Evolutionary conservation across 1,284 basidiomycete species (phyloP).

Genomic region (Porodaedalea pini): DNA sequence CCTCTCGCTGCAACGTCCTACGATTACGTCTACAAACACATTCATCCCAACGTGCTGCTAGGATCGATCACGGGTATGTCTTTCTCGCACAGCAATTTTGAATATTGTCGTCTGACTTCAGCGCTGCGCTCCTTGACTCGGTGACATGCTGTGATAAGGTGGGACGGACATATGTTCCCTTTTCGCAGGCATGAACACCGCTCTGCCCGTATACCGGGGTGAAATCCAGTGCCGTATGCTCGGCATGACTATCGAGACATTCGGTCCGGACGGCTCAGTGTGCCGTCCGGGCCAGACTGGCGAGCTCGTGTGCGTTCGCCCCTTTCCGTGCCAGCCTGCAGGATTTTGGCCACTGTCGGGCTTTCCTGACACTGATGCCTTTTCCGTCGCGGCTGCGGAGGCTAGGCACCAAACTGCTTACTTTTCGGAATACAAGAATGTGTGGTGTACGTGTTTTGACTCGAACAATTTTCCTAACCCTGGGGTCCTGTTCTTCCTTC

Average conservation of each 20-base stretch:
- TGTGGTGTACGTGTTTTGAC: conserved; percentile 65
- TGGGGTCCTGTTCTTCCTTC: too few species aligned
- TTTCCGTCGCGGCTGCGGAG: conserved; percentile 56
- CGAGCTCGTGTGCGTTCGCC: conserved; percentile 70
- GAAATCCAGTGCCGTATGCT: conserved; percentile 85
- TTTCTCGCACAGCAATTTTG: conserved; percentile 8
- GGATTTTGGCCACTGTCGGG: conserved; percentile 81
- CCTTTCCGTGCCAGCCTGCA: conserved; percentile 83
- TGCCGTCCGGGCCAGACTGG: conserved; percentile 46
- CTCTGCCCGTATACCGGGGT: conserved; percentile 77
- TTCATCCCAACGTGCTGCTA: conserved; percentile 65
- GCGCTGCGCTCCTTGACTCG: background rate
- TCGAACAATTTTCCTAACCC: conserved; percentile 12
- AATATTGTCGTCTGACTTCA: conserved; percentile 8
- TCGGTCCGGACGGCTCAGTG: conserved; percentile 41
- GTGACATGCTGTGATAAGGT: conserved; percentile 37
- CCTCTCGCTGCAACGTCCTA: conserved; percentile 75
- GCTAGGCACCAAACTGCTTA: conserved; percentile 72
- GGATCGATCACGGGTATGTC: conserved; percentile 74
- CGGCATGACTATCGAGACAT: conserved; percentile 72
- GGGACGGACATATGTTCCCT: conserved; percentile 87
- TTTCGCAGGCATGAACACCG: conserved; percentile 79
- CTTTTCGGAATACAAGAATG: conserved; percentile 64
- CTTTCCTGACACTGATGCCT: conserved; percentile 48
- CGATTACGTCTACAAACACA: conserved; percentile 74